Percentiles rank a stretch among this genome's conserved stretches.
phyloP scores from a whole-genome alignment of 2,329 filamentous ascomycete genomes.

The Claviceps sp. region DNA sequence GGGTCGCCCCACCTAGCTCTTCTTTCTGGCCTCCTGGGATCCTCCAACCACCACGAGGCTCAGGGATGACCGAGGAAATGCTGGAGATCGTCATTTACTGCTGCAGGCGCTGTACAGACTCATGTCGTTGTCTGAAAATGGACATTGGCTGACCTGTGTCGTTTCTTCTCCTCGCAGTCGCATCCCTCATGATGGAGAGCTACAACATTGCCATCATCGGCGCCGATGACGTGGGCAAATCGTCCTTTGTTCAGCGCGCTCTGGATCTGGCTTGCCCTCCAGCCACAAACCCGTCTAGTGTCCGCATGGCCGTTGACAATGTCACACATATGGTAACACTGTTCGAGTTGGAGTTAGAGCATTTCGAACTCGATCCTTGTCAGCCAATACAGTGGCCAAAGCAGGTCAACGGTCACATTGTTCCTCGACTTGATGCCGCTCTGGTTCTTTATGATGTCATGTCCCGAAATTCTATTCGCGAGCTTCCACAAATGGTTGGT shows the following conservation, averaged over 20 bases:
- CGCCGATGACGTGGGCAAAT: slow-evolving; percentile 53
- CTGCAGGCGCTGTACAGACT: not conserved
- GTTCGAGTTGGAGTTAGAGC: slow-evolving; percentile 52
- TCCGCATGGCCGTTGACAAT: slow-evolving; percentile 46
- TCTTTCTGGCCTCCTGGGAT: not conserved
- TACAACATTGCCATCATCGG: slow-evolving; percentile 56
- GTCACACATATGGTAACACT: slow-evolving; percentile 44
- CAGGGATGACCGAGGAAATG: not conserved
- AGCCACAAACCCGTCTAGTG: slow-evolving; percentile 39
- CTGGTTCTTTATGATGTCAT: slow-evolving; percentile 81
- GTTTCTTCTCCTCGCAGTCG: slow-evolving; percentile 13
- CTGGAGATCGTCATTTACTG: not conserved
- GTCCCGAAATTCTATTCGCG: slow-evolving; percentile 59
- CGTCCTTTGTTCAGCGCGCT: slow-evolving; percentile 51
- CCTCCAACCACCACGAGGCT: slow-evolving; percentile 1
- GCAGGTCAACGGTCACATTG: slow-evolving; percentile 54
- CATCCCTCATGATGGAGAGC: slow-evolving; percentile 36
- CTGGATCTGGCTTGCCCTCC: slow-evolving; percentile 41
- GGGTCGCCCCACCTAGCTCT: slow-evolving; percentile 2
- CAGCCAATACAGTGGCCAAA: slow-evolving; percentile 53
- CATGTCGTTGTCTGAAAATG: slow-evolving; percentile 1
- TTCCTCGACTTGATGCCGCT: slow-evolving; percentile 69
- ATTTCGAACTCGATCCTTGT: slow-evolving; percentile 44
- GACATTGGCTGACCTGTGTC: slow-evolving; percentile 4
- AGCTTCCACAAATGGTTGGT: slow-evolving; percentile 68